A percentile compares a stretch with the other conserved stretches of the same genome.
Evolutionary conservation across 768 basidiomycete species (phyloP).

Genomic region (Tulasnella sp.): DNA sequence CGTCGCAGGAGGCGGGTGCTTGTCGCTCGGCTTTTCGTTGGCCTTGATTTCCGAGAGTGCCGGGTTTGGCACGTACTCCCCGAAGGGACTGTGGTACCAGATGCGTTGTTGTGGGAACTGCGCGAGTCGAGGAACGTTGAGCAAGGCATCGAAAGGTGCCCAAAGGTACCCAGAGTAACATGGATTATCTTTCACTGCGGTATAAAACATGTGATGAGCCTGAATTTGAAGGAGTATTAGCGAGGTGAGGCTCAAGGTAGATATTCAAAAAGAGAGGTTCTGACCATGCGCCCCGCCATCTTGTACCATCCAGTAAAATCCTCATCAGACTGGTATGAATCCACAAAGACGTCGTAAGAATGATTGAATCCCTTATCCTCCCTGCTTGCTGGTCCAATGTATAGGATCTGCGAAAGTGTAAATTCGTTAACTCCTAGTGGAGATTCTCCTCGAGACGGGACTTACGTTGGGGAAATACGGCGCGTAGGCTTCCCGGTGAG

Average conservation of each 20-base stretch:
- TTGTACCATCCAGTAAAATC: constrained; percentile 33
- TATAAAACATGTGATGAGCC: constrained; percentile 50
- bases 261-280: constrained; percentile 27
- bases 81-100: constrained; percentile 45
- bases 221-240: constrained; percentile 27
- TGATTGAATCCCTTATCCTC: constrained; percentile 43
- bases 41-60: not conserved
- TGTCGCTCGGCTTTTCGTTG: not conserved
- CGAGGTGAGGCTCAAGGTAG: not conserved
- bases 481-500: constrained; percentile 40
- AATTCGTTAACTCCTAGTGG: not conserved
- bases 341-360: constrained; percentile 45
- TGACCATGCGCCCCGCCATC: constrained; percentile 38
- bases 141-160: constrained; percentile 45
- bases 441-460: not conserved
- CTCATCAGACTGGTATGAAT: constrained; percentile 41
- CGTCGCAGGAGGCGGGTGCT: constrained; percentile 14
- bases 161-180: constrained; percentile 48
- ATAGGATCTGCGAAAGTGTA: constrained; percentile 36
- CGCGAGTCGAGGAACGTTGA: constrained; percentile 44
- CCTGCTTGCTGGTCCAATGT: constrained; percentile 41
- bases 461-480: constrained; percentile 46
- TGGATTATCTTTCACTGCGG: constrained; percentile 36
- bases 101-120: constrained; percentile 40
- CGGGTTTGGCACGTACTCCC: constrained; percentile 1